These are phyloP conservation scores for Suillus bovinus DNA, from an alignment of 768 basidiomycete genomes.

Conservation along the genomic window DNA sequence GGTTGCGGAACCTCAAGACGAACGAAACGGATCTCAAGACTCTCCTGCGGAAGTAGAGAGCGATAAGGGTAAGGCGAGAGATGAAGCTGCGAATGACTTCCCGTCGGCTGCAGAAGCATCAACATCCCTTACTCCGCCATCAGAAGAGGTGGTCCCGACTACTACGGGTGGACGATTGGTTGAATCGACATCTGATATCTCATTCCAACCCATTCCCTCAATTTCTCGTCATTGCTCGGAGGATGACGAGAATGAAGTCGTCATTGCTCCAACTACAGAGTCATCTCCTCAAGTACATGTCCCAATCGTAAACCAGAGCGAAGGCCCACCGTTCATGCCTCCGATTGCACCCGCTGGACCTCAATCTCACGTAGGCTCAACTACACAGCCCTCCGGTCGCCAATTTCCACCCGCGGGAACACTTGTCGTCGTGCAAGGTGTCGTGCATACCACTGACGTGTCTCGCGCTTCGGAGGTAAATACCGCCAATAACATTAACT, in stretches of 20 bases:
- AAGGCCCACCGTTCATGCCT: slow-evolving; percentile 16
- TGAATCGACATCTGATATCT: slow-evolving; percentile 11
- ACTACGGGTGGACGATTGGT: slow-evolving; percentile 16
- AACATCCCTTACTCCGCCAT: slow-evolving; percentile 1
- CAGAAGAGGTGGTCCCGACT: slow-evolving; percentile 4
- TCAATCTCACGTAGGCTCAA: slow-evolving; percentile 23
- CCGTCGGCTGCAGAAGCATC: neutral
- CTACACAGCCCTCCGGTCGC: slow-evolving; percentile 27
- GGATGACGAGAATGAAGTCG: slow-evolving; percentile 20
- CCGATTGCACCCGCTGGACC: slow-evolving; percentile 9
- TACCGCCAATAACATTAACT: slow-evolving; percentile 15
- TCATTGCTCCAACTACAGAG: slow-evolving; percentile 21
- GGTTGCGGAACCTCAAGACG: slow-evolving; percentile 22
- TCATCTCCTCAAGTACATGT: slow-evolving; percentile 10
- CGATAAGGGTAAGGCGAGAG: slow-evolving; percentile 37
- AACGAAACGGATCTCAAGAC: slow-evolving; percentile 30
- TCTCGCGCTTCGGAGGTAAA: slow-evolving; percentile 37
- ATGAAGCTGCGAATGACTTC: slow-evolving; percentile 11
- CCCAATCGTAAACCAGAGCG: slow-evolving; percentile 13
- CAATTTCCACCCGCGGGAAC: slow-evolving; percentile 76
- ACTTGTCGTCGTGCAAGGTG: slow-evolving; percentile 81
- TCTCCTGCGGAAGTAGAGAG: slow-evolving; percentile 22
- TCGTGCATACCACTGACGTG: slow-evolving; percentile 76
- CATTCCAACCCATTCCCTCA: neutral
- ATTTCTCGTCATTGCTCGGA: slow-evolving; percentile 5